Percentiles rank a stretch among this genome's conserved stretches.
Evolutionary conservation across 352 stramenopile genomes (phyloP).

Genomic region (Aphanomyces euteiches): DNA sequence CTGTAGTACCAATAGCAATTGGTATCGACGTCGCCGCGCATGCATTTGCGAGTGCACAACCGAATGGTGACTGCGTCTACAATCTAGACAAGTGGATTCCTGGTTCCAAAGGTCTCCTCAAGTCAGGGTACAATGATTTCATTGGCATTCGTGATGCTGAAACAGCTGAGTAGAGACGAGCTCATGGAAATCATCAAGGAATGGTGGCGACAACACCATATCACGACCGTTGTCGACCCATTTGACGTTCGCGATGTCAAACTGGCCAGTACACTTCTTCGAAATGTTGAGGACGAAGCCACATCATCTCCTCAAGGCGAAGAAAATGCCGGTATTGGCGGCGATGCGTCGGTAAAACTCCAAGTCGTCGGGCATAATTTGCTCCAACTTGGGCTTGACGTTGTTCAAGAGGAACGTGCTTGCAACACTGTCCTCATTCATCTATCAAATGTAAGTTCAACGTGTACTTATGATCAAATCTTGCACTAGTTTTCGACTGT

Average conservation of each 20-base stretch:
- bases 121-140: constrained; percentile 32
- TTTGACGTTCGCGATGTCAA: constrained; percentile 57
- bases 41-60: constrained; percentile 42
- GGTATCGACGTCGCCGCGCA: constrained; percentile 63
- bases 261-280: constrained; percentile 43
- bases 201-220: constrained; percentile 49
- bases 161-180: constrained; percentile 42
- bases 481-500: constrained; percentile 48
- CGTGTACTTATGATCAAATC: not conserved
- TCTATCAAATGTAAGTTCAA: constrained; percentile 21
- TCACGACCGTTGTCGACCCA: constrained; percentile 55
- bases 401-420: constrained; percentile 48
- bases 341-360: constrained; percentile 45
- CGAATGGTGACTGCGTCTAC: constrained; percentile 41
- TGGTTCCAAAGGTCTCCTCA: constrained; percentile 42
- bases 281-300: not conserved
- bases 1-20: constrained; percentile 48
- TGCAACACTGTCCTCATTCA: constrained; percentile 60
- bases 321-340: constrained; percentile 32
- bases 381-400: constrained; percentile 44
- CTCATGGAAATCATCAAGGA: constrained; percentile 54
- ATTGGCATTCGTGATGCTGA: not conserved
- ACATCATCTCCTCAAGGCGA: not conserved
- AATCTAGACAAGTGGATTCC: constrained; percentile 65
- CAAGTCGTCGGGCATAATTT: constrained; percentile 47